These are phyloP conservation scores for Hermanozyma aechmeae DNA, from an alignment of 805 yeast genomes.

Conservation along the genomic window DNA sequence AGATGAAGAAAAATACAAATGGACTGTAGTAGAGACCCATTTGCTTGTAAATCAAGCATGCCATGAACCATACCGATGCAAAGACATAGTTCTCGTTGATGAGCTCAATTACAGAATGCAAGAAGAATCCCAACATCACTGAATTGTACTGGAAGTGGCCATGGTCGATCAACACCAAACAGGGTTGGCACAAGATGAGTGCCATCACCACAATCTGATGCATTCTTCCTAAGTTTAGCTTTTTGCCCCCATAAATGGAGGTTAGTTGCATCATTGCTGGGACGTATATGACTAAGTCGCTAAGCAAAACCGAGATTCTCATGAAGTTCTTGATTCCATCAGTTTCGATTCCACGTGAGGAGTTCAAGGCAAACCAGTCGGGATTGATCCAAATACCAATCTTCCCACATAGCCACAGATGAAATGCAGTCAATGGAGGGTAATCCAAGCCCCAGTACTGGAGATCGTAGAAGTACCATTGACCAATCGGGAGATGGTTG, in stretches of 20 bases:
- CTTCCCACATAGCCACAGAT: constrained; percentile 71
- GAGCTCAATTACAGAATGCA: constrained; percentile 58
- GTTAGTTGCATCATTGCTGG: constrained; percentile 75
- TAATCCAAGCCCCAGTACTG: constrained; percentile 96
- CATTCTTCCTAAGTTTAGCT: constrained; percentile 46
- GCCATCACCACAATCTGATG: constrained; percentile 72
- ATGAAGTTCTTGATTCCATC: constrained; percentile 66
- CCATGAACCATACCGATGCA: constrained; percentile 71
- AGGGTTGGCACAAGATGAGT: constrained; percentile 77
- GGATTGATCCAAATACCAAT: constrained; percentile 58
- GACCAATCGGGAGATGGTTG: constrained; percentile 52
- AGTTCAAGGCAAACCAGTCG: constrained; percentile 66
- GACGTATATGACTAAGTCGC: constrained; percentile 65
- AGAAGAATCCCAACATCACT: constrained; percentile 84
- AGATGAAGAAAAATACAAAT: constrained; percentile 69
- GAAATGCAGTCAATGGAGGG: constrained; percentile 94
- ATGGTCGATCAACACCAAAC: constrained; percentile 78
- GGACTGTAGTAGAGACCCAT: constrained; percentile 95
- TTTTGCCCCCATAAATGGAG: constrained; percentile 54
- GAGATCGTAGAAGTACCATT: constrained; percentile 88
- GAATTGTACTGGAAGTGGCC: constrained; percentile 96
- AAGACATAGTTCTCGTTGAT: constrained; percentile 52
- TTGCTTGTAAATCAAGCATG: constrained; percentile 80
- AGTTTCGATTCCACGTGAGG: constrained; percentile 70
- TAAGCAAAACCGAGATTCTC: constrained; percentile 70